These are phyloP conservation scores for Xylariaceae sp. DNA, from an alignment of 2,329 filamentous ascomycete species.

Conservation along the genomic window DNA sequence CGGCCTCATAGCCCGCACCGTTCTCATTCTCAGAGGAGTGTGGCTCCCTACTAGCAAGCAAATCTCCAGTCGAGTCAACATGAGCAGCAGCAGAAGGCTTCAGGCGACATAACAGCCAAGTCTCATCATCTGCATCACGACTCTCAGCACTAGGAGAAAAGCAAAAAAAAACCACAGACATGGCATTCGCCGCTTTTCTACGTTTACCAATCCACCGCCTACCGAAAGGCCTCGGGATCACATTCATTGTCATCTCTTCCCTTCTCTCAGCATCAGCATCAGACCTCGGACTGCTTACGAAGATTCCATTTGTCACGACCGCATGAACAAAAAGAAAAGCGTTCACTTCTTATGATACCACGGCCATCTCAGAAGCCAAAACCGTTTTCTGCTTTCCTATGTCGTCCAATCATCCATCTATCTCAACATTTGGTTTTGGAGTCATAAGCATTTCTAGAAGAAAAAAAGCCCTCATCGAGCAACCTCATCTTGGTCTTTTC, in stretches of 20 bases:
- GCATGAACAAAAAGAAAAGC: neutral
- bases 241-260: neutral
- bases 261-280: neutral
- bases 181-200: conserved; percentile 6
- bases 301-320: neutral
- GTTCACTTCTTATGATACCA: neutral
- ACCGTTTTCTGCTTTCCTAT: neutral
- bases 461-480: conserved; percentile 1
- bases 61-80: conserved; percentile 4
- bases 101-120: conserved; percentile 8
- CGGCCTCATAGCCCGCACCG: conserved; percentile 34
- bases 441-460: conserved; percentile 7
- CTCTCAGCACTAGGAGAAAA: conserved; percentile 5
- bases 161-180: conserved; percentile 2
- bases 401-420: neutral
- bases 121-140: conserved; percentile 4
- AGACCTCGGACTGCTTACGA: neutral
- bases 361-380: neutral
- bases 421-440: neutral
- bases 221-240: neutral
- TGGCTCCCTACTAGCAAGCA: conserved; percentile 34
- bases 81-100: conserved; percentile 16
- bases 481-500: neutral
- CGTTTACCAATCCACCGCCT: neutral
- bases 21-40: conserved; percentile 34